Evolutionary conservation across 2,329 filamentous ascomycete genomes (phyloP).

Genomic region (Colletotrichum endophyticum): DNA sequence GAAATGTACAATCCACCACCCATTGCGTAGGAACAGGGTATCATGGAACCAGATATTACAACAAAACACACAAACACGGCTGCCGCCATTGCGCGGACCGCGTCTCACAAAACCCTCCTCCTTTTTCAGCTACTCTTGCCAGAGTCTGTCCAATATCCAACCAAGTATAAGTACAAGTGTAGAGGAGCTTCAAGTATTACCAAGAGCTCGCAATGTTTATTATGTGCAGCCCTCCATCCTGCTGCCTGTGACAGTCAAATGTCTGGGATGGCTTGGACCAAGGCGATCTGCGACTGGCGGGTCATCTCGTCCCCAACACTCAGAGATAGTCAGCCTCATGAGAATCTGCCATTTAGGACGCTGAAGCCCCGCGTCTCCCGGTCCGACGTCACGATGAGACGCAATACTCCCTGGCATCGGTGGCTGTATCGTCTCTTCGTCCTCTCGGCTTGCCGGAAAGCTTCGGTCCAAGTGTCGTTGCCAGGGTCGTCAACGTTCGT

Average conservation of each 20-base stretch:
- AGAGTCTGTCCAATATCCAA: neutral
- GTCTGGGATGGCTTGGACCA: neutral
- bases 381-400: neutral
- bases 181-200: neutral
- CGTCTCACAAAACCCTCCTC: neutral
- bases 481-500: neutral
- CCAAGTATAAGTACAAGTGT: slow-evolving; percentile 8
- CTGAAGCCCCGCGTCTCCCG: neutral
- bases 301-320: neutral
- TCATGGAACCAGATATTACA: slow-evolving; percentile 10
- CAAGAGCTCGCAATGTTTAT: neutral
- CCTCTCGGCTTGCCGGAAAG: neutral
- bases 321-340: neutral
- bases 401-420: neutral
- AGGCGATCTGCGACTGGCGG: neutral
- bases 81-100: neutral
- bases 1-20: neutral
- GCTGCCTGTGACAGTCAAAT: neutral
- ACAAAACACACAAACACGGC: neutral
- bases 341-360: neutral
- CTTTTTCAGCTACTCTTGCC: neutral
- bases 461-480: neutral
- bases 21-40: slow-evolving; percentile 10
- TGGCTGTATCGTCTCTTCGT: neutral
- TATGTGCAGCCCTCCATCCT: neutral